Conservation (phyloP, 129 eudicot species). For the Logfia minima region DNA sequence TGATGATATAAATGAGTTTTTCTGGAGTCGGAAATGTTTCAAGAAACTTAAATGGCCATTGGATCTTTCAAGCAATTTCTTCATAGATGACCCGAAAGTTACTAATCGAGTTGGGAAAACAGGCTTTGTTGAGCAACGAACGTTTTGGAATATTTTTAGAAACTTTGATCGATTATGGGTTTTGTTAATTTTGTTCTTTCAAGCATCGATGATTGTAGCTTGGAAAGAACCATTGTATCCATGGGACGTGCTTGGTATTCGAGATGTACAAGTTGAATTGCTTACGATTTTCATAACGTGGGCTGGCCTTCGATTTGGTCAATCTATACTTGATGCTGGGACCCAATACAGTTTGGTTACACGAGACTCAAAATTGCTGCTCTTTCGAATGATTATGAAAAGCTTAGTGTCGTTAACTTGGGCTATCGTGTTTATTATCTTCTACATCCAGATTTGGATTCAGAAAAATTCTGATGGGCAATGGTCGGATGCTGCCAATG, state of each 20-base stretch:
- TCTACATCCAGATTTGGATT: conserved; percentile 76
- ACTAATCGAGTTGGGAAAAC: conserved; percentile 74
- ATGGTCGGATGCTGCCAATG: conserved; percentile 71
- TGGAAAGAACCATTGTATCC: conserved; percentile 63
- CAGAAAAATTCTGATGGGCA: conserved; percentile 54
- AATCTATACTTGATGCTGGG: conserved; percentile 89
- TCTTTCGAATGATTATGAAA: conserved; percentile 79
- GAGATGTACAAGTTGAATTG: conserved; percentile 79
- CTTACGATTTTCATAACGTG: conserved; percentile 80
- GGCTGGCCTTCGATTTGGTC: conserved; percentile 69
- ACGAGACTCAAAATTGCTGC: conserved; percentile 49
- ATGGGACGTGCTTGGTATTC: conserved; percentile 66
- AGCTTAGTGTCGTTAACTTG: conserved; percentile 65
- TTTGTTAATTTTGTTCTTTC: conserved; percentile 63
- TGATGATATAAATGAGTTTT: conserved; percentile 85
- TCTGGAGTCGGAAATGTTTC: conserved; percentile 85
- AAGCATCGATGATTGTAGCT: conserved; percentile 73
- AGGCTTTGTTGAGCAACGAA: conserved; percentile 90
- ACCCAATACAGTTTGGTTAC: conserved; percentile 83
- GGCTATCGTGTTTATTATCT: conserved; percentile 58
- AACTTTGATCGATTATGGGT: conserved; percentile 93
- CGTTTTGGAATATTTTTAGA: conserved; percentile 86
- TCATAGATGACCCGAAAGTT: conserved; percentile 30
- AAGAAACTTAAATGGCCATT: conserved; percentile 77
- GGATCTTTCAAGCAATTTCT: conserved; percentile 50